Conservation (phyloP, 805 yeast species). For the Maudiozyma barnettii region DNA sequence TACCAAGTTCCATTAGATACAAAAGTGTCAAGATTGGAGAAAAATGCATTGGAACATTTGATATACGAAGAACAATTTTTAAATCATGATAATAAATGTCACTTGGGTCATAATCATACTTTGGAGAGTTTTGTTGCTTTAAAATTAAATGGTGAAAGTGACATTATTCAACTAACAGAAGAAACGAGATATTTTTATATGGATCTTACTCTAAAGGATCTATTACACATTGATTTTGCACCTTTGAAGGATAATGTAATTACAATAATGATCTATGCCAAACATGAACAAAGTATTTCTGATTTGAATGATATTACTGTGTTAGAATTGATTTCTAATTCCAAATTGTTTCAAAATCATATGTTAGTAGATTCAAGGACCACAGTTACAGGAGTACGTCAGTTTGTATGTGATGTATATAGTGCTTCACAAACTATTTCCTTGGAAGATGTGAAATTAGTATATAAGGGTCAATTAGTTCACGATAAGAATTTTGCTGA, state of each 20-base stretch:
- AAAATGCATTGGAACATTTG: conserved; percentile 10
- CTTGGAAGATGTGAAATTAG: conserved; percentile 18
- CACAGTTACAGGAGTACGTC: conserved; percentile 20
- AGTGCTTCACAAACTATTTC: conserved; percentile 13
- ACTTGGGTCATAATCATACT: conserved; percentile 8
- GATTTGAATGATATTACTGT: conserved; percentile 2
- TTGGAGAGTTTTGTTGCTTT: conserved; percentile 14
- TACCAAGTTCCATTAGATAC: conserved; percentile 7
- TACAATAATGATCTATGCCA: conserved; percentile 23
- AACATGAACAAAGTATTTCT: conserved; percentile 11
- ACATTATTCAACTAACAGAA: conserved; percentile 8
- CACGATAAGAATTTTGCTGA: conserved; percentile 14
- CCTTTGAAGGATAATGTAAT: conserved; percentile 26
- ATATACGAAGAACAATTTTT: conserved; percentile 12
- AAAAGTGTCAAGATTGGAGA: conserved; percentile 12
- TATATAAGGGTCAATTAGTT: conserved; percentile 18
- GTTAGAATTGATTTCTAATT: conserved; percentile 20
- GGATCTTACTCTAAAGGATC: conserved; percentile 19
- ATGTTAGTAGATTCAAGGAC: conserved; percentile 18
- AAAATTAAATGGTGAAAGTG: conserved; percentile 17
- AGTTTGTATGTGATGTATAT: conserved; percentile 21
- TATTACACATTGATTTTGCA: conserved; percentile 29
- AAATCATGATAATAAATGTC: conserved; percentile 11
- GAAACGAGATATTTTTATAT: conserved; percentile 10
- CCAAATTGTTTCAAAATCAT: conserved; percentile 13